phyloP scores from a whole-genome alignment of 768 basidiomycete genomes.

The Lactarius psammicola region DNA sequence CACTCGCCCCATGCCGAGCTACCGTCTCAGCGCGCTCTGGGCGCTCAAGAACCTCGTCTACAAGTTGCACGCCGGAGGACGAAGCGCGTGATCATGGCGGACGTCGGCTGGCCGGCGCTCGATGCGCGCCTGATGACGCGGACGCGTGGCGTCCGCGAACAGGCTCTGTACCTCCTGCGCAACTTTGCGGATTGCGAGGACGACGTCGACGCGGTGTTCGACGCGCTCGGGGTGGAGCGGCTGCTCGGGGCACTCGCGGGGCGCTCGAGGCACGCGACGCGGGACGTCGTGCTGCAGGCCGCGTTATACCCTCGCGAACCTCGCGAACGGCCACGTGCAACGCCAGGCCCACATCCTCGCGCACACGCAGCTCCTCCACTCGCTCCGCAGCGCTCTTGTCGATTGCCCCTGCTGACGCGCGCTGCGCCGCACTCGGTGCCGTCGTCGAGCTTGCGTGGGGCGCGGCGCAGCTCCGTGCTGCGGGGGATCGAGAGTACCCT shows the following conservation, averaged over 20 bases:
- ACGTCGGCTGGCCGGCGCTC: constrained; percentile 64
- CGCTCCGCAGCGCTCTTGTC: constrained; percentile 57
- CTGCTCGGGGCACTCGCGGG: constrained; percentile 47
- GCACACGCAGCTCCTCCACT: constrained; percentile 49
- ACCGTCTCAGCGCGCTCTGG: constrained; percentile 76
- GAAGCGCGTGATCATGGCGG: constrained; percentile 65
- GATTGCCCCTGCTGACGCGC: constrained; percentile 56
- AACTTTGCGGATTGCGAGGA: constrained; percentile 67
- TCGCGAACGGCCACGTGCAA: constrained; percentile 56
- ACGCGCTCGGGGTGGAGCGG: constrained; percentile 47
- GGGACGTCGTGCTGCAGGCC: constrained; percentile 57
- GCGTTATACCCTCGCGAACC: constrained; percentile 63
- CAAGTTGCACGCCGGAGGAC: constrained; percentile 56
- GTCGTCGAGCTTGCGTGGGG: constrained; percentile 54
- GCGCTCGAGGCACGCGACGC: constrained; percentile 54
- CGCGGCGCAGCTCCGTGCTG: constrained; percentile 43
- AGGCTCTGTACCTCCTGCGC: constrained; percentile 62
- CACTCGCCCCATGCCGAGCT: constrained; percentile 53
- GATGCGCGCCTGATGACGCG: constrained; percentile 57
- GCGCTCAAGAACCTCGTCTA: constrained; percentile 80
- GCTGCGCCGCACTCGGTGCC: constrained; percentile 59
- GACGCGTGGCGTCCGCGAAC: constrained; percentile 63
- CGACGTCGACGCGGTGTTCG: constrained; percentile 61
- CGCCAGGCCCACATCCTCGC: constrained; percentile 54
- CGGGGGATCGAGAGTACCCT: constrained; percentile 47